Evolutionary conservation across 805 yeast genomes (phyloP), one percentile per base, ranked within the genome.

Genomic region (Tetrapisispora pingtungensis): DNA sequence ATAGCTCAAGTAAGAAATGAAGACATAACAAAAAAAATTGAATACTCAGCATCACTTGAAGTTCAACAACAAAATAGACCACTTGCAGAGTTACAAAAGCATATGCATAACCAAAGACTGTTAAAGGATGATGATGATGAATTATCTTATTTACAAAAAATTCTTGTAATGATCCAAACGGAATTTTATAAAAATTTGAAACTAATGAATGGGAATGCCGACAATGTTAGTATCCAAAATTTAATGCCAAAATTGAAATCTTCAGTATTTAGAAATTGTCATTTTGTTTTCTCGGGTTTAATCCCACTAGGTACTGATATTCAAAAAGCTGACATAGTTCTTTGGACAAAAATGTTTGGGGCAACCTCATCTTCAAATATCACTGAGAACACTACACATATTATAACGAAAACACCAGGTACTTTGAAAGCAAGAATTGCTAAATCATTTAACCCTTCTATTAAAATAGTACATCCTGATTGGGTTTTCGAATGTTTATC

Each of bases 281-380:
- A 77, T 3, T 75, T 93, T 44, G 72, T 90, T 17, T 82, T 93
- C 52, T 83, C 95, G 4, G 97, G 97, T 0, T 72, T 90, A n/a
- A 73, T 93, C 19, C 97, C 97, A 1, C 59, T 86, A n/a, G 93
- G 93, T 1, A 71, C 80, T 12, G 74, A 78, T 44, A 65, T 84
- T 15, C 80, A 82, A 42, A 66, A 72, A 30, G 93, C 94, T 4
- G 96, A 87, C 58, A 84, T 93, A 36, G 96, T 89, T 1, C 77
- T 81, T 19, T 90, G 97, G 97, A 84, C 90, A 12, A 75, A 76
- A 41, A 85, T 89, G 44, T 90, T 90, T 70, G 98, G 98, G 1
- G 97, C 96, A 0, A 70, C 70, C 2, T 88, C 90, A 7, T 82
- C 82, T 1, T 70, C 79, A 3, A 88, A 85, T 46, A 80, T 84